Percentiles rank a stretch among this genome's conserved stretches.
Evolutionary conservation across 2,329 filamentous ascomycete species (phyloP).

Genomic region (Leptographium flavum): DNA sequence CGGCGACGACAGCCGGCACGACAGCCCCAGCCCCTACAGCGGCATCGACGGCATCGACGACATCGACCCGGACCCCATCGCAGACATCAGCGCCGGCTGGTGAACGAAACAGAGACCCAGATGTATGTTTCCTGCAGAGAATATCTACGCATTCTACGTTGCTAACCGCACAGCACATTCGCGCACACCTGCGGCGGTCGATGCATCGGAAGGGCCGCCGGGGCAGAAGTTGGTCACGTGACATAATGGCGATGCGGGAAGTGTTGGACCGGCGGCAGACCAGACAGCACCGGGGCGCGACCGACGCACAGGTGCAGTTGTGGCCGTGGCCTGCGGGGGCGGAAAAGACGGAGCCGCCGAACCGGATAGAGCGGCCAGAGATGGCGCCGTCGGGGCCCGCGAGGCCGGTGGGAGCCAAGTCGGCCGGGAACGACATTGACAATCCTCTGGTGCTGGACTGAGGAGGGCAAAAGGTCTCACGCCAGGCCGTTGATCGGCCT

Average conservation of each 20-base stretch:
- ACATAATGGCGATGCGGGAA: slow-evolving; percentile 4
- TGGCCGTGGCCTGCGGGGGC: neutral
- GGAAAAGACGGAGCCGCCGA: neutral
- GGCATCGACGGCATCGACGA: no score
- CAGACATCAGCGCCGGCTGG: no score
- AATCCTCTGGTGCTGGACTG: slow-evolving; percentile 8
- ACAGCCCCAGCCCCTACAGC: no score
- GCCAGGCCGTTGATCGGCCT: neutral
- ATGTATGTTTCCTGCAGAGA: slow-evolving; percentile 7
- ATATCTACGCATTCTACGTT: no score
- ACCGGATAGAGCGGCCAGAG: neutral
- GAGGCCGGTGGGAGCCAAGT: neutral
- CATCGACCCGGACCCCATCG: no score
- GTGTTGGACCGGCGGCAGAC: slow-evolving; percentile 3
- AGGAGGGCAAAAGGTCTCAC: neutral
- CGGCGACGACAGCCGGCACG: neutral
- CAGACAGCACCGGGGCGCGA: neutral
- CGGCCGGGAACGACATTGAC: neutral
- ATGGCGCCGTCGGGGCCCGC: neutral
- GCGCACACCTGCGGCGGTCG: slow-evolving; percentile 1
- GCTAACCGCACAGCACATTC: slow-evolving; percentile 4
- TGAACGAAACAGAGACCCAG: slow-evolving; percentile 2
- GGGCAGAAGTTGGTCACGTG: neutral
- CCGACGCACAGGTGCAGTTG: neutral
- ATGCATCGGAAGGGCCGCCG: neutral